Percentiles rank a stretch among this genome's conserved stretches.
Evolutionary conservation across 164 flowering plant genomes (phyloP).

Genomic region (Hamamelis virginiana): DNA sequence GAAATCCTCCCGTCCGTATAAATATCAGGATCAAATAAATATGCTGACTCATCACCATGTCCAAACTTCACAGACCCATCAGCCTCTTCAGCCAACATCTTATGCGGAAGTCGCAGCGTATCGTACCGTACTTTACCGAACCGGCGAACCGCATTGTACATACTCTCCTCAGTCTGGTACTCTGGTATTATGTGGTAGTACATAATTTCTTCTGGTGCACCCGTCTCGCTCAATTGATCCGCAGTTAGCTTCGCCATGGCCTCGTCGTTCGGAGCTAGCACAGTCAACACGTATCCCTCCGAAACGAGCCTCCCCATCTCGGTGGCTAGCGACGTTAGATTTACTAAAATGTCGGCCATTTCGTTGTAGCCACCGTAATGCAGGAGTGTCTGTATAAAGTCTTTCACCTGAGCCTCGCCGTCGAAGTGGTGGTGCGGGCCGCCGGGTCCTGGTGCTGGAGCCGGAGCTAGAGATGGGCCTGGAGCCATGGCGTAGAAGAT

Average conservation of each 20-base stretch:
- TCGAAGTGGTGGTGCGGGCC: conserved; percentile 53
- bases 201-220: conserved; percentile 52
- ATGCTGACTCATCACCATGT: conserved; percentile 37
- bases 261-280: conserved; percentile 55
- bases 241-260: conserved; percentile 52
- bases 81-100: conserved; percentile 48
- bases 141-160: conserved; percentile 53
- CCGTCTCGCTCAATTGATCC: conserved; percentile 49
- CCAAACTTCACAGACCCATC: conserved; percentile 57
- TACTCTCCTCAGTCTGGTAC: conserved; percentile 68
- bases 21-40: conserved; percentile 54
- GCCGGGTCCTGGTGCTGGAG: conserved; percentile 64
- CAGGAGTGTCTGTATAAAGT: conserved; percentile 52
- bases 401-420: conserved; percentile 53
- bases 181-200: conserved; percentile 53
- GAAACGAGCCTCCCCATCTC: conserved; percentile 52
- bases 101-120: conserved; percentile 43
- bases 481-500: conserved; percentile 55
- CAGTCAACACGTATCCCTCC: conserved; percentile 46
- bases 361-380: conserved; percentile 71
- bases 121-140: conserved; percentile 52
- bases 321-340: conserved; percentile 43
- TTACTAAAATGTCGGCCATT: conserved; percentile 53
- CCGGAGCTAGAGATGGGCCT: conserved; percentile 40
- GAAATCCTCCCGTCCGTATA: conserved; percentile 58